phyloP scores from a whole-genome alignment of 2,329 filamentous ascomycete genomes.

The Ophiocordyceps camponoti-floridani region DNA sequence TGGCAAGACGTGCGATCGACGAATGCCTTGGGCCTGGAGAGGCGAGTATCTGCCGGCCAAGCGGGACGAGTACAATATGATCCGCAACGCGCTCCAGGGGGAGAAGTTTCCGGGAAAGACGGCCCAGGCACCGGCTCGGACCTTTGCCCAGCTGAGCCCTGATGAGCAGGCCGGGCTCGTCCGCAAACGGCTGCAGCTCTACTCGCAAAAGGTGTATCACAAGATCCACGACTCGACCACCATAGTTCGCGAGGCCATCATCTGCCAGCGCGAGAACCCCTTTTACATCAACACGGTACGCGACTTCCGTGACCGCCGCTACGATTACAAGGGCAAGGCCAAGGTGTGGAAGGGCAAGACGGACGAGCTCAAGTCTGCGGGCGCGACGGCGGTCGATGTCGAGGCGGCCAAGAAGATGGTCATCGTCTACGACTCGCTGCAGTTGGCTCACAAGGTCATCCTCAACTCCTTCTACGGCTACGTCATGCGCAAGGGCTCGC shows the following conservation, averaged over 20 bases:
- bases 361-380: constrained; percentile 65
- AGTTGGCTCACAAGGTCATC: constrained; percentile 97
- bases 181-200: constrained; percentile 76
- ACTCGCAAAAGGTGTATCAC: constrained; percentile 98
- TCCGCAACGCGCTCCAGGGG: constrained; percentile 75
- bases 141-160: constrained; percentile 61
- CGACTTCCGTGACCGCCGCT: constrained; percentile 89
- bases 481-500: constrained; percentile 95
- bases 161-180: constrained; percentile 72
- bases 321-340: constrained; percentile 95
- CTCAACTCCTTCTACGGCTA: constrained; percentile 98
- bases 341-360: constrained; percentile 99
- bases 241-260: constrained; percentile 87
- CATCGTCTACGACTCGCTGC: constrained; percentile 82
- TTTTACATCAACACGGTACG: constrained; percentile 96
- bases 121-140: constrained; percentile 49
- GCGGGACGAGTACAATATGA: constrained; percentile 98
- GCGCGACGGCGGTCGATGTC: constrained; percentile 57
- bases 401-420: constrained; percentile 99
- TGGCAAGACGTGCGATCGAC: constrained; percentile 88
- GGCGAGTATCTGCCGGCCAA: constrained; percentile 94
- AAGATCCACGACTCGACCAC: constrained; percentile 94
- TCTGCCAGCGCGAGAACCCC: constrained; percentile 93
- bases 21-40: constrained; percentile 94
- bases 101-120: constrained; percentile 75